phyloP scores from a whole-genome alignment of 2,329 filamentous ascomycete species.

The Dendrostoma leiphaemia region DNA sequence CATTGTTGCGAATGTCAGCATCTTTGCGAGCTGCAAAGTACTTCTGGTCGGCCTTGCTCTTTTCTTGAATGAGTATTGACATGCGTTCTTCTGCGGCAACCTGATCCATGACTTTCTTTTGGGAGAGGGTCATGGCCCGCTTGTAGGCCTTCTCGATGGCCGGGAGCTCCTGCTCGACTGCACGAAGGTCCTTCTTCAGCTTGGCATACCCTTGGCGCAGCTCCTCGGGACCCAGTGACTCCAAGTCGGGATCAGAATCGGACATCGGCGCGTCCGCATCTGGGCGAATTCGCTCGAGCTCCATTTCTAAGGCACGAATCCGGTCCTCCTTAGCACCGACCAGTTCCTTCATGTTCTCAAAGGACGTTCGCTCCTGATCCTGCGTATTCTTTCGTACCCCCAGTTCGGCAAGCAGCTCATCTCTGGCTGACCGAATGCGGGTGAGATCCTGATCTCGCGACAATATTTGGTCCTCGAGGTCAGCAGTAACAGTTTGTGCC shows the following conservation, averaged over 20 bases:
- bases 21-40: constrained; percentile 96
- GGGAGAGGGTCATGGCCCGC: constrained; percentile 79
- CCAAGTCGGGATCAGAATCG: constrained; percentile 46
- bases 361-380: constrained; percentile 69
- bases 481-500: constrained; percentile 66
- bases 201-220: constrained; percentile 71
- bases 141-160: constrained; percentile 90
- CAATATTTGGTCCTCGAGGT: constrained; percentile 79
- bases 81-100: constrained; percentile 75
- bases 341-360: constrained; percentile 76
- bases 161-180: constrained; percentile 83
- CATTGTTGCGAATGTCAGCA: constrained; percentile 79
- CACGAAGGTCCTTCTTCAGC: constrained; percentile 74
- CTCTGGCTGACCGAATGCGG: constrained; percentile 77
- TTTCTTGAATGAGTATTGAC: constrained; percentile 74
- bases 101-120: constrained; percentile 82
- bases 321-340: constrained; percentile 75
- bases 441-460: constrained; percentile 81
- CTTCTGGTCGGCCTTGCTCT: constrained; percentile 95
- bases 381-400: constrained; percentile 75
- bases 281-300: constrained; percentile 68
- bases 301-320: constrained; percentile 78
- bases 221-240: constrained; percentile 65
- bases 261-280: constrained; percentile 45
- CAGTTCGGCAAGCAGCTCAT: constrained; percentile 82